These are phyloP conservation scores for Epichloe hybrida DNA, from an alignment of 2,329 filamentous ascomycete species.

Conservation along the genomic window DNA sequence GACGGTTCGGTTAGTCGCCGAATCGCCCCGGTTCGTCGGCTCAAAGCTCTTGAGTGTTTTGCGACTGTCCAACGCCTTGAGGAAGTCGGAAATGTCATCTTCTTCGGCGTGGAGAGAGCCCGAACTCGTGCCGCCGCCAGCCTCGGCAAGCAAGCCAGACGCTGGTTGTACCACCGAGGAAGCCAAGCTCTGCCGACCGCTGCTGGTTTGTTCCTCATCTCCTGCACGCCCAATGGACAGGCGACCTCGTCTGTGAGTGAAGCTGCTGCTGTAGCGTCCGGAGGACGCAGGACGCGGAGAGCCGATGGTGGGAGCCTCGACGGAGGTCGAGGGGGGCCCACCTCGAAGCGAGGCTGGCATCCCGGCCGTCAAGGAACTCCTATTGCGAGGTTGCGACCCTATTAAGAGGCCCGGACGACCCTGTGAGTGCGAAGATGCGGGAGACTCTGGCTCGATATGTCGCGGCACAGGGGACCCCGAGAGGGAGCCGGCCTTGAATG, in stretches of 20 bases:
- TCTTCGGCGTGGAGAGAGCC: constrained; percentile 63
- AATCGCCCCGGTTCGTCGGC: constrained; percentile 50
- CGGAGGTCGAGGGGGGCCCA: constrained; percentile 45
- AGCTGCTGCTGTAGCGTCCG: constrained; percentile 87
- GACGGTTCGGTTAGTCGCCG: constrained; percentile 59
- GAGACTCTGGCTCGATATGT: constrained; percentile 34
- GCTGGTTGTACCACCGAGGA: constrained; percentile 60
- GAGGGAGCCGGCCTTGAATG: constrained; percentile 93
- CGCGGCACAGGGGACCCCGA: constrained; percentile 65
- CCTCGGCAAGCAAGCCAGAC: constrained; percentile 65
- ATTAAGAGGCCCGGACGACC: constrained; percentile 33
- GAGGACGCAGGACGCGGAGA: constrained; percentile 69
- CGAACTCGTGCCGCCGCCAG: constrained; percentile 51
- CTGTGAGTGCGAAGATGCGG: constrained; percentile 42
- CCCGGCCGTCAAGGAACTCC: constrained; percentile 59
- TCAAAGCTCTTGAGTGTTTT: constrained; percentile 79
- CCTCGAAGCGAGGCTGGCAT: constrained; percentile 62
- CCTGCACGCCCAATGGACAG: constrained; percentile 56
- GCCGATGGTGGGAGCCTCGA: constrained; percentile 53
- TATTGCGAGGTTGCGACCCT: constrained; percentile 42
- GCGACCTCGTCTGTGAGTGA: constrained; percentile 69
- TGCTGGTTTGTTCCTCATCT: constrained; percentile 66
- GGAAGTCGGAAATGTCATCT: constrained; percentile 84
- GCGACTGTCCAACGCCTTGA: constrained; percentile 76
- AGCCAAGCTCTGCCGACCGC: constrained; percentile 62